A percentile compares a stretch with the other conserved stretches of the same genome.
Conservation (phyloP, 2,329 filamentous ascomycete species). For the Fusarium oxysporum region DNA sequence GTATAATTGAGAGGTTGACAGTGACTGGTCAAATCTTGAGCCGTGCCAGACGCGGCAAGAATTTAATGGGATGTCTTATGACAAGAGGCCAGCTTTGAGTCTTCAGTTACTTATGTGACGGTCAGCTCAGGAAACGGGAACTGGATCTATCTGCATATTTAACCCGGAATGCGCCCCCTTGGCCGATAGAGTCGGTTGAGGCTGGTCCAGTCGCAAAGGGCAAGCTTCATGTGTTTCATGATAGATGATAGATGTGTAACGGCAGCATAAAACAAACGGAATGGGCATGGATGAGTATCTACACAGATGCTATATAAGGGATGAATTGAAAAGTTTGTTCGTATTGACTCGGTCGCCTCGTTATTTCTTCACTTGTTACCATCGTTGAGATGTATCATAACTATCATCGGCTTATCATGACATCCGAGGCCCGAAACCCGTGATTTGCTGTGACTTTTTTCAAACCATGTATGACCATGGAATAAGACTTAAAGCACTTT, state of each 20-base stretch:
- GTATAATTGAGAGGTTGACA: neutral
- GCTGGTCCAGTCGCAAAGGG: slow-evolving; percentile 43
- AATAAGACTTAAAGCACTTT: neutral
- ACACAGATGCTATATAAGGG: slow-evolving; percentile 18
- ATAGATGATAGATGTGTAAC: slow-evolving; percentile 39
- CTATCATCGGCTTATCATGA: neutral
- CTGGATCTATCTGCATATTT: slow-evolving; percentile 39
- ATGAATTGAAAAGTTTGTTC: slow-evolving; percentile 38
- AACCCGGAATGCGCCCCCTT: slow-evolving; percentile 43
- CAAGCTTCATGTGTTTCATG: slow-evolving; percentile 38
- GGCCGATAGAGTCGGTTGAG: slow-evolving; percentile 18
- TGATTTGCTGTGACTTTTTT: neutral
- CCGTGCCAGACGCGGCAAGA: neutral
- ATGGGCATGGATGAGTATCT: slow-evolving; percentile 1
- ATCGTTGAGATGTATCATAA: neutral
- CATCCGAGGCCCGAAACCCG: neutral
- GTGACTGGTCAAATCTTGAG: neutral
- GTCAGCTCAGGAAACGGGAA: slow-evolving; percentile 7
- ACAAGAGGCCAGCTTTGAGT: slow-evolving; percentile 8
- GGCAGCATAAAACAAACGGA: slow-evolving; percentile 17
- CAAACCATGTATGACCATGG: too few relatives aligned
- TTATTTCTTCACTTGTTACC: neutral
- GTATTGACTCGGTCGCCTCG: neutral
- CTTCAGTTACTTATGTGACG: neutral
- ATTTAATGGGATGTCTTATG: slow-evolving; percentile 1